Percentiles rank a stretch among this genome's conserved stretches.
Conservation (phyloP, 176 grass and related monocot species). For the Otatea glauca region DNA sequence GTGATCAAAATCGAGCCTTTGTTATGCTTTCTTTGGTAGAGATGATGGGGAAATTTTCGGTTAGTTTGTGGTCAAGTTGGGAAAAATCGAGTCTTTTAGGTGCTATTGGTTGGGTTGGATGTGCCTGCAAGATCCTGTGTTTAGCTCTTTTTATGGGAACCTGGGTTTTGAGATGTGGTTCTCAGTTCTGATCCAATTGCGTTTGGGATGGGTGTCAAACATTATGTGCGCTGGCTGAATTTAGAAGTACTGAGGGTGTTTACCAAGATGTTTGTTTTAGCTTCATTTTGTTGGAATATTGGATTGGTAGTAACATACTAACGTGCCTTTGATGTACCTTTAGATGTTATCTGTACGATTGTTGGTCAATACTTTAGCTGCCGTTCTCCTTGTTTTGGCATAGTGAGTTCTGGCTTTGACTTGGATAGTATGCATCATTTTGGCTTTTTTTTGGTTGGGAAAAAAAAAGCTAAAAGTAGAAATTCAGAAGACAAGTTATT, state of each 20-base stretch:
- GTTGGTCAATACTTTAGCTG: conserved; percentile 24
- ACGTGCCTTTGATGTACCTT: conserved; percentile 39
- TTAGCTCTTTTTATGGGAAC: not conserved
- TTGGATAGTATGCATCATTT: not conserved
- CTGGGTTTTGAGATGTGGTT: conserved; percentile 4
- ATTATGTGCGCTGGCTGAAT: too few relatives aligned
- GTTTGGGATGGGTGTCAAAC: not conserved
- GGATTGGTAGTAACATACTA: conserved; percentile 18
- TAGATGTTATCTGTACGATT: not conserved
- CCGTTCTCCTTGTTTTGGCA: not conserved
- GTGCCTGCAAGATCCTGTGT: not conserved
- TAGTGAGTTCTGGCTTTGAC: not conserved
- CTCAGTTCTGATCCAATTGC: conserved; percentile 4
- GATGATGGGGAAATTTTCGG: not conserved
- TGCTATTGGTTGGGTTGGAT: not conserved
- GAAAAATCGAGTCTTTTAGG: conserved; percentile 48
- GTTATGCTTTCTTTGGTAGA: not conserved
- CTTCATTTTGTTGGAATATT: conserved; percentile 32
- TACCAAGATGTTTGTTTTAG: not conserved
- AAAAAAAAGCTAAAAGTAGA: not conserved
- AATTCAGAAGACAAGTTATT: not conserved
- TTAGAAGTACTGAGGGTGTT: conserved; percentile 19
- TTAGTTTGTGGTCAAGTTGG: not conserved
- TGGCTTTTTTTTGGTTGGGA: not conserved
- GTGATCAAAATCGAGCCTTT: conserved; percentile 53